Base-by-base conservation (phyloP, 306 rosid species). In the Cotoneaster glaucophyllus region DNA sequence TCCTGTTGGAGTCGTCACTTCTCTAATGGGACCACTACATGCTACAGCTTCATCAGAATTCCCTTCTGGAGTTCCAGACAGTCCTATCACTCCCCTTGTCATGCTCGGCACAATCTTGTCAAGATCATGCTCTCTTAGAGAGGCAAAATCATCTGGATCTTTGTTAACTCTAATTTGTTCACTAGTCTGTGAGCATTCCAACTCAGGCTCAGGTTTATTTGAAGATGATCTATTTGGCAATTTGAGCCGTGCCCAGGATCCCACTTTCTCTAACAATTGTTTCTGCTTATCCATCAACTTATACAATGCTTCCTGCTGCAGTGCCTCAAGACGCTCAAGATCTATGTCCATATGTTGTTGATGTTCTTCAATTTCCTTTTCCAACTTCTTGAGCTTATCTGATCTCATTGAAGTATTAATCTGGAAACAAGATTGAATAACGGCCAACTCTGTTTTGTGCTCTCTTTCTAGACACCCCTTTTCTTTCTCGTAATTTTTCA, bases 201-300 rank as follows among this genome's bases (percentile, higher is more conserved):
- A 73, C 82, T 59, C 76, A 73, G 63, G 29, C 44, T 26, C 59
- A 79, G 50, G 80, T 75, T 76, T 69, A 28, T 68, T 66, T 7
- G 64, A 58, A 76, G 72, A 73, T 72, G 67, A 41, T 59, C 69
- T 61, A 81, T 77, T 81, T 18, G 84, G 79, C 73, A 85, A 79
- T 54, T 88, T 93, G 80, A 67, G 75, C 22, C 21, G 73, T 67
- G 75, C 80, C 81, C 83, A 81, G 21, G 90, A 83, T 74, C 80
- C 48, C 74, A 93, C 75, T 12, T 81, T 81, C 72, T 87, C 79
- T 76, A 89, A 87, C 88, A 85, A 86, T 25, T 43, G 73, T 9
- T 81, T 73, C 76, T 85, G 87, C 59, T 21, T 58, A 6, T 73
- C 87, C 61, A 44, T 69, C 54, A 87, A 72, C 81, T 62, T 87